phyloP scores from a whole-genome alignment of 2,329 filamentous ascomycete species.

The Phyllosticta citriasiana region DNA sequence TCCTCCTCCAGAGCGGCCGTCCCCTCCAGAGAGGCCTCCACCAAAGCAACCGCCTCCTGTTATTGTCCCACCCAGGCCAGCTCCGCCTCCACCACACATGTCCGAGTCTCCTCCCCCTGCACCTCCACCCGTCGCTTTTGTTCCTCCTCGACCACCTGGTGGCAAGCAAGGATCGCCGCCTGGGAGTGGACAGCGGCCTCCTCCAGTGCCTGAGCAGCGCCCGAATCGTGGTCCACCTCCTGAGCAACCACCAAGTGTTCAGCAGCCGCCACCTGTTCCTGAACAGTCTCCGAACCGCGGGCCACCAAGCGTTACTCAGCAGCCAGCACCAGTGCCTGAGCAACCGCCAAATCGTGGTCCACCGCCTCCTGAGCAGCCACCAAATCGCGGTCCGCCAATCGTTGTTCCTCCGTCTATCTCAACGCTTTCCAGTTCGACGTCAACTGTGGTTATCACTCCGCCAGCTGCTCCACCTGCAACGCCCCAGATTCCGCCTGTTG shows the following conservation, averaged over 20 bases:
- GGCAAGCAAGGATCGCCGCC: background rate
- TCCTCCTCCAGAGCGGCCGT: too few species aligned
- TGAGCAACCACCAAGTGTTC: background rate
- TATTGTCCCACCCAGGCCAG: too few species aligned
- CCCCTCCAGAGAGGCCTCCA: too few species aligned
- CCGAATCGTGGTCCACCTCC: background rate
- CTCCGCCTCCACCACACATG: too few species aligned
- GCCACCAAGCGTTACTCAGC: background rate
- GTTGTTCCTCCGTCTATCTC: background rate
- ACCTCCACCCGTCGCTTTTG: too few species aligned
- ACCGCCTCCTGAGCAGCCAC: too few species aligned
- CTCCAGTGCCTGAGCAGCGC: background rate
- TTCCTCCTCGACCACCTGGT: background rate
- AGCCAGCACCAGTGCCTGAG: background rate
- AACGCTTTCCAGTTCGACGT: background rate
- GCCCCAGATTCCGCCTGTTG: background rate
- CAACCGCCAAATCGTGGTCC: background rate
- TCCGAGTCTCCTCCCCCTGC: too few species aligned
- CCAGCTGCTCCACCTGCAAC: background rate
- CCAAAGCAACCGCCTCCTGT: too few species aligned
- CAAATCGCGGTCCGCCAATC: too few species aligned
- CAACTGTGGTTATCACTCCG: background rate
- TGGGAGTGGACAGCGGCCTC: background rate
- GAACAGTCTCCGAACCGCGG: background rate
- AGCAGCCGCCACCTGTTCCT: background rate